A percentile compares a stretch with the other conserved stretches of the same genome.
Evolutionary conservation across 805 yeast genomes (phyloP).

Genomic region (Starmerella stigmatis): DNA sequence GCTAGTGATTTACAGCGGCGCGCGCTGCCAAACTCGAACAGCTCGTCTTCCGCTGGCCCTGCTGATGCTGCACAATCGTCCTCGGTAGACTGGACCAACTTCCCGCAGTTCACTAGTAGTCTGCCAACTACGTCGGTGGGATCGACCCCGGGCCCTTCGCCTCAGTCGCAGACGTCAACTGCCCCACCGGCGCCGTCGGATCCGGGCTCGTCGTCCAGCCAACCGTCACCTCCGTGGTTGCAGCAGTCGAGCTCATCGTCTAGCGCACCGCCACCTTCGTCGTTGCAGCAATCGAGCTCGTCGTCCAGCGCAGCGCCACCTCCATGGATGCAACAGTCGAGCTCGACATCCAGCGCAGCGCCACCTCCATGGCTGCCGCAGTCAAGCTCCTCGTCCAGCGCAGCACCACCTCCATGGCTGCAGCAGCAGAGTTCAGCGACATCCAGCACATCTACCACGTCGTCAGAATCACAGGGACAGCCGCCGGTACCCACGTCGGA

Average conservation of each 20-base stretch:
- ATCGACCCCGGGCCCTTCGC: not conserved
- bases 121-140: not conserved
- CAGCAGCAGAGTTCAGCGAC: no score
- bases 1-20: constrained; percentile 2
- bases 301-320: not conserved
- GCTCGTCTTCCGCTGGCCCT: not conserved
- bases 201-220: no score
- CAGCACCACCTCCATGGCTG: no score
- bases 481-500: no score
- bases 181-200: no score
- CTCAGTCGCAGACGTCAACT: not conserved
- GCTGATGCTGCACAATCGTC: not conserved
- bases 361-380: not conserved
- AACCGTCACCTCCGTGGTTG: not conserved
- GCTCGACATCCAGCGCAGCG: not conserved
- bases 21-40: not conserved
- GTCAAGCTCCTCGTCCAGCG: no score
- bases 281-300: not conserved
- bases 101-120: not conserved
- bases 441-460: no score
- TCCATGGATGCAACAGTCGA: not conserved
- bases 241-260: not conserved
- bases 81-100: constrained; percentile 1
- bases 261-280: not conserved
- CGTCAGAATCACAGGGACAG: no score